phyloP scores from a whole-genome alignment of 83 land plant species.

The Thuja plicata region DNA sequence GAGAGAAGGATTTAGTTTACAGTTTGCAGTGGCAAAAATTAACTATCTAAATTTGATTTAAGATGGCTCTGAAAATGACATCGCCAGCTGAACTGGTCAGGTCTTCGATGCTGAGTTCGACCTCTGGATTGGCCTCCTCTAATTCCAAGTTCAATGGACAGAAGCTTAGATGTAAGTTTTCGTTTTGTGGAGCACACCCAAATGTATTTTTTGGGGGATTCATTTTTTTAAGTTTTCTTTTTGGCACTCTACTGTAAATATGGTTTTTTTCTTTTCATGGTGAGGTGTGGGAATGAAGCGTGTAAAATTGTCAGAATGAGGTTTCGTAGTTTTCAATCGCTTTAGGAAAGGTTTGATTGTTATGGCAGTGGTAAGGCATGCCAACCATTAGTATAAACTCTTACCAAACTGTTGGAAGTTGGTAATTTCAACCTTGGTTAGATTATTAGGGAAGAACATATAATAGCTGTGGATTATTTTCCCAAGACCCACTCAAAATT shows the following conservation, averaged over 20 bases:
- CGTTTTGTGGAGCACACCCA: neutral
- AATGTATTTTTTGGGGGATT: too few relatives aligned
- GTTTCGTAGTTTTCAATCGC: neutral
- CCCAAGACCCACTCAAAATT: neutral
- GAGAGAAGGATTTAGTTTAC: neutral
- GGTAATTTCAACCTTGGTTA: neutral
- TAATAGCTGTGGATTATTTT: neutral
- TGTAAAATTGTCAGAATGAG: neutral
- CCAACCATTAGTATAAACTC: neutral
- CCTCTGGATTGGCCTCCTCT: constrained; percentile 2
- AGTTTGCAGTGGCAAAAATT: neutral
- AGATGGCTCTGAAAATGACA: neutral
- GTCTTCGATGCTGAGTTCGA: neutral
- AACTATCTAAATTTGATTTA: neutral
- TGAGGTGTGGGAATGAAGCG: neutral
- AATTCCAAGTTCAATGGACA: constrained; percentile 8
- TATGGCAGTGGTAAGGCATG: neutral
- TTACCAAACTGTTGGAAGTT: neutral
- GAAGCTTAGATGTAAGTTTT: neutral
- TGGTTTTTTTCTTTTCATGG: neutral
- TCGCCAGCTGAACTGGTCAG: neutral
- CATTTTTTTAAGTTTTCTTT: neutral
- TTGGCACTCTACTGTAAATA: neutral
- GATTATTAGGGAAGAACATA: neutral
- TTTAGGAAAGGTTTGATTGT: neutral